Evolutionary conservation across 2,329 filamentous ascomycete genomes (phyloP).

Genomic region (Falciphora oryzae): DNA sequence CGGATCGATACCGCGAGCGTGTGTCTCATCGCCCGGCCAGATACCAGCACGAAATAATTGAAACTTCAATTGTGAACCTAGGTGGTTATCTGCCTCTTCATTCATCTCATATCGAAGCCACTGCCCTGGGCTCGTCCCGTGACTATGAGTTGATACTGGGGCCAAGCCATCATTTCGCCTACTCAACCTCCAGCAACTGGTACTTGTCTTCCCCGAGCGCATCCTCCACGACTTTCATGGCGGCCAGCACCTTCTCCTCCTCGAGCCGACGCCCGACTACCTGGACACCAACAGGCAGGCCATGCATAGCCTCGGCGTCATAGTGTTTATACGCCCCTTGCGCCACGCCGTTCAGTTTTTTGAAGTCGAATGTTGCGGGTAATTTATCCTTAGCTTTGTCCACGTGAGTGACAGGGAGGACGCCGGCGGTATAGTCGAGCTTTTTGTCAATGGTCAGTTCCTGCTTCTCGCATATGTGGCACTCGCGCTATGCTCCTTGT

Average conservation of each 20-base stretch:
- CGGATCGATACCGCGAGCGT: background rate
- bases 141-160: background rate
- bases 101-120: background rate
- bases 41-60: background rate
- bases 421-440: slow-evolving; percentile 80
- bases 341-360: slow-evolving; percentile 71
- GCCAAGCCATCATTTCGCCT: slow-evolving; percentile 11
- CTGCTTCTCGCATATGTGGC: no score
- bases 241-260: slow-evolving; percentile 79
- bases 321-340: slow-evolving; percentile 82
- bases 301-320: slow-evolving; percentile 76
- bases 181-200: slow-evolving; percentile 42
- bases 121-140: background rate
- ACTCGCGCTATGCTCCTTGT: background rate
- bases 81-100: background rate
- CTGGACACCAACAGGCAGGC: slow-evolving; percentile 80
- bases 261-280: slow-evolving; percentile 73
- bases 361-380: slow-evolving; percentile 52
- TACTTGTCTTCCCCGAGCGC: slow-evolving; percentile 58
- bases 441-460: background rate
- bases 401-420: slow-evolving; percentile 81
- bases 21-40: background rate
- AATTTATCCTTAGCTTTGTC: slow-evolving; percentile 63
- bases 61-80: background rate
- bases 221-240: slow-evolving; percentile 74